Base-by-base conservation (phyloP, 257 asterid genomes). In the Paraleonurus japonicus region DNA sequence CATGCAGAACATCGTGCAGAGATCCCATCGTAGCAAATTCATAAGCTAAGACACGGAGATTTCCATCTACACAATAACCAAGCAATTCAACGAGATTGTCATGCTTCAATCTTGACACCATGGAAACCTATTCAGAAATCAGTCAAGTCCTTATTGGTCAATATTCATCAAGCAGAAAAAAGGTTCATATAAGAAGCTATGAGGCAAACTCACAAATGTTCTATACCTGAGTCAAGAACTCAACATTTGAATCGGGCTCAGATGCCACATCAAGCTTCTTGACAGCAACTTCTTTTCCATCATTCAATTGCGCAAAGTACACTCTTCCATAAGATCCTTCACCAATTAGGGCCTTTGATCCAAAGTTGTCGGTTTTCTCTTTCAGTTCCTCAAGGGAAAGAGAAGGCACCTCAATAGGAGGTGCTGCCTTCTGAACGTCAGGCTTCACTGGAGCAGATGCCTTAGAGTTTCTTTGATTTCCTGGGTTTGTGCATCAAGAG, bases 11-110 rank as follows among this genome's bases (percentile, higher is more conserved):
- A 83, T 93, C 98, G 81, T 93, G 98, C 48, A 93, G 83, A 82
- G 98, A 93, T 70, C 98, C 98, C 98, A 93, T 90, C 71, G 96
- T 93, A 35, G 98, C 98, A 76, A 87, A 93, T 78, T 90, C 98
- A 76, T 93, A 93, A 72, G 96, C 97, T 76, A 93, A 83, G 69
- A 93, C 91, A 45, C 98, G 98, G 60, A 87, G 67, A 76, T 86
- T 90, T 70, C 98, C 98, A 75, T 90, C 96, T 2, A 93, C 95
- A 64, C 96, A 90, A 84, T 93, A 93, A 79, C 98, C 96, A 59
- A 82, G 94, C 86, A 93, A 81, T 71, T 90, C 96, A 75, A 88
- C 96, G 72, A 90, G 85, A 84, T 93, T 93, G 54, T 87, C 98
- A 71, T 93, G 94, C 87, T 93, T 93, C 88, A 93, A 71, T 73